Evolutionary conservation across 306 rosid species (phyloP).

Genomic region (Malus sylvestris): DNA sequence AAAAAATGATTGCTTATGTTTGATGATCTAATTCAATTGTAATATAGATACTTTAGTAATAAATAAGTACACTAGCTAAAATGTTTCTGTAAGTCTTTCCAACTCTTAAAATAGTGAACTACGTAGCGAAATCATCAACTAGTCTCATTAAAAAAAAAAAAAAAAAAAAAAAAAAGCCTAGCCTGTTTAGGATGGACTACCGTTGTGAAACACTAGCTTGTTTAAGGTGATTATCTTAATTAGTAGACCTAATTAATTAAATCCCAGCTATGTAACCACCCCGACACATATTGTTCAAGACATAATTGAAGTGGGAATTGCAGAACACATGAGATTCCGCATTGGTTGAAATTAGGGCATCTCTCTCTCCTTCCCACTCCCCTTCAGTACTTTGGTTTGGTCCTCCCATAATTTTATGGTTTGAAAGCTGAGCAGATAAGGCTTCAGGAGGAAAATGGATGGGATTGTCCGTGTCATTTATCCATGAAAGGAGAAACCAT

Average conservation of each 20-base stretch:
- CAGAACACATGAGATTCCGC: slow-evolving; percentile 3
- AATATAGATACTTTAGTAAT: too few species aligned
- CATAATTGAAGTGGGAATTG: background rate
- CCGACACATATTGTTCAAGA: slow-evolving; percentile 4
- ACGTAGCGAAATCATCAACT: too few species aligned
- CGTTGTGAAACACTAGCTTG: background rate
- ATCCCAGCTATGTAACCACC: background rate
- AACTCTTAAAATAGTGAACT: too few species aligned
- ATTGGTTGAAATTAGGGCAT: background rate
- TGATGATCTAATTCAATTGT: background rate
- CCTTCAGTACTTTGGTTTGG: background rate
- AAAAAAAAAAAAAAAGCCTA: too few species aligned
- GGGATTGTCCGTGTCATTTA: slow-evolving; percentile 39
- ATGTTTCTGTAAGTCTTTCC: too few species aligned
- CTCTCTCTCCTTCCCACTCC: background rate
- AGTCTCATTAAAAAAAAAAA: too few species aligned
- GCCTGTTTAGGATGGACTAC: too few species aligned
- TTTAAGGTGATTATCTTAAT: background rate
- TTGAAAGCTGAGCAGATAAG: background rate
- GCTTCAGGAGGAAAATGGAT: slow-evolving; percentile 1
- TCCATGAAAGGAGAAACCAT: slow-evolving; percentile 42
- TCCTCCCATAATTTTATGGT: background rate
- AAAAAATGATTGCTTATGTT: too few species aligned
- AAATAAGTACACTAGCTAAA: background rate
- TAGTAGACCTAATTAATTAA: background rate